These are phyloP conservation scores for Pythium phragmitis DNA, from an alignment of 352 stramenopile species.

Conservation along the genomic window DNA sequence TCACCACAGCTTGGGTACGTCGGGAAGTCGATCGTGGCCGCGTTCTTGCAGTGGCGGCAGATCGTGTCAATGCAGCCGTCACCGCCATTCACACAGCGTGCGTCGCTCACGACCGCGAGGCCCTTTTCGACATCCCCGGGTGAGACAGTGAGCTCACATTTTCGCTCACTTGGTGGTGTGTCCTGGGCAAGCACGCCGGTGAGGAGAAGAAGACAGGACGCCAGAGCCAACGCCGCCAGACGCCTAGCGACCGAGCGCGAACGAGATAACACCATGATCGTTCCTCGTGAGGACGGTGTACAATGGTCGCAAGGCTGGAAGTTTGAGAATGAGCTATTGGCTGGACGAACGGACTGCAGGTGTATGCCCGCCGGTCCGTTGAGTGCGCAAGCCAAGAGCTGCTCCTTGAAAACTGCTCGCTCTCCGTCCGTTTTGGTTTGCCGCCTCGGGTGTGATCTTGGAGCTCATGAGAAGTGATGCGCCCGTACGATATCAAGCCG, in stretches of 20 bases:
- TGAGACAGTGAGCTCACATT: not conserved
- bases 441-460: not conserved
- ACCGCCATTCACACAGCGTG: not conserved
- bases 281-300: not conserved
- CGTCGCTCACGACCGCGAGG: not conserved
- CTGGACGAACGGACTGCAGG: not conserved
- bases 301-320: not conserved
- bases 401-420: not conserved
- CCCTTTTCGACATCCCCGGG: not conserved
- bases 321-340: not conserved
- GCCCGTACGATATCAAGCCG: no score
- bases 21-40: not conserved
- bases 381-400: not conserved
- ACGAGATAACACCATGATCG: not conserved
- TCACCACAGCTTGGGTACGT: not conserved
- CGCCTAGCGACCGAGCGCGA: not conserved
- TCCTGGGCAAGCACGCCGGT: not conserved
- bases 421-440: not conserved
- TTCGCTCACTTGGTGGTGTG: not conserved
- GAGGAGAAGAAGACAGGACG: not conserved
- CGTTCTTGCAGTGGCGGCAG: not conserved
- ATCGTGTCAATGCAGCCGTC: conserved; percentile 1
- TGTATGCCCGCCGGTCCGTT: no score
- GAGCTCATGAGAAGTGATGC: not conserved
- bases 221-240: not conserved